phyloP scores from a whole-genome alignment of 768 basidiomycete genomes.

The Daedaleopsis nitida region DNA sequence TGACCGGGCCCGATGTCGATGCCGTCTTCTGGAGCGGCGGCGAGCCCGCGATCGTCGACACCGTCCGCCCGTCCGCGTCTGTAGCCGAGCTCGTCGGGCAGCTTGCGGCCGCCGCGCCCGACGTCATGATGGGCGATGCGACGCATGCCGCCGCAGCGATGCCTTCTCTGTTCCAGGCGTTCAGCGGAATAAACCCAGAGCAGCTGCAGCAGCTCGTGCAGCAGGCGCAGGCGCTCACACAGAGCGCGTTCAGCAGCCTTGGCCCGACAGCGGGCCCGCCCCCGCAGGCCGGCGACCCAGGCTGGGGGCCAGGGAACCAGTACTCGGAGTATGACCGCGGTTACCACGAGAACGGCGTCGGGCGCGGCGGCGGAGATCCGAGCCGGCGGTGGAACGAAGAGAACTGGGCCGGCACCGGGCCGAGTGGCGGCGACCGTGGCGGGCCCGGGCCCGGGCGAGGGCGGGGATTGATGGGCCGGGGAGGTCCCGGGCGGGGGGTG shows the following conservation, averaged over 20 bases:
- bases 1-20: slow-evolving; percentile 68
- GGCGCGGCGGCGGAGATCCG: slow-evolving; percentile 12
- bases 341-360: slow-evolving; percentile 23
- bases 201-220: slow-evolving; percentile 65
- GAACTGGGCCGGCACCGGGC: background rate
- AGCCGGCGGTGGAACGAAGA: slow-evolving; percentile 44
- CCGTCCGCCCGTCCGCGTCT: slow-evolving; percentile 40
- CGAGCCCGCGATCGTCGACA: slow-evolving; percentile 25
- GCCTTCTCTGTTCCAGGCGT: slow-evolving; percentile 38
- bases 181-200: slow-evolving; percentile 54
- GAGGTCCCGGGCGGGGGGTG: slow-evolving; percentile 54
- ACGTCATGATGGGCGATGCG: slow-evolving; percentile 40
- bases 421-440: slow-evolving; percentile 28
- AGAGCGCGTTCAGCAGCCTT: slow-evolving; percentile 13
- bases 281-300: slow-evolving; percentile 19
- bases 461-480: slow-evolving; percentile 44
- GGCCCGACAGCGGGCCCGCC: slow-evolving; percentile 13
- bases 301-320: slow-evolving; percentile 10
- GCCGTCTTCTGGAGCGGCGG: slow-evolving; percentile 61
- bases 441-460: slow-evolving; percentile 43
- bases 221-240: slow-evolving; percentile 37
- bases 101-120: slow-evolving; percentile 47
- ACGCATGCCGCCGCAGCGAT: slow-evolving; percentile 34
- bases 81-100: slow-evolving; percentile 73
- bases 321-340: slow-evolving; percentile 27